These are phyloP conservation scores for Venturiaceae sp. DNA, from an alignment of 2,329 filamentous ascomycete species.

Conservation along the genomic window DNA sequence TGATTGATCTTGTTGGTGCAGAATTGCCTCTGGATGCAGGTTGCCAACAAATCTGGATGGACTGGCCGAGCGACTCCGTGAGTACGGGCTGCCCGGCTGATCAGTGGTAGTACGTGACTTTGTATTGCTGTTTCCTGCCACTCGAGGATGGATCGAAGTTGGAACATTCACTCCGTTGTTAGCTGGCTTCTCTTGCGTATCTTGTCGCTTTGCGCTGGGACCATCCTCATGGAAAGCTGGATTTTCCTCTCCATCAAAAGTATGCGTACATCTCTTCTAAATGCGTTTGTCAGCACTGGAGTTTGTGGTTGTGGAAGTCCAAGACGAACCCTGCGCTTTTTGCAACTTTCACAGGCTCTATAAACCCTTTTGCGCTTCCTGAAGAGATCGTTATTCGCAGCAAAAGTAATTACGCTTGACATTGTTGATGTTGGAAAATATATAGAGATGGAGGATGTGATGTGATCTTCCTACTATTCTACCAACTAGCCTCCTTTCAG, in stretches of 20 bases:
- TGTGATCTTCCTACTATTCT: not conserved
- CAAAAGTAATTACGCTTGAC: constrained; percentile 34
- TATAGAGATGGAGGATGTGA: not conserved
- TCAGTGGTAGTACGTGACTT: constrained; percentile 11
- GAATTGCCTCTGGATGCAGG: constrained; percentile 35
- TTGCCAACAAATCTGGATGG: constrained; percentile 35
- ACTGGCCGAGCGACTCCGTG: constrained; percentile 15
- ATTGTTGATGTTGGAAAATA: constrained; percentile 13
- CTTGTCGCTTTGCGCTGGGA: not conserved
- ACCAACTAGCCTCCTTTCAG: too few relatives aligned
- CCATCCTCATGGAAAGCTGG: not conserved
- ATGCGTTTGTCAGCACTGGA: not conserved
- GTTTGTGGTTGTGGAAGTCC: not conserved
- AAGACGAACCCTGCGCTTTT: constrained; percentile 29
- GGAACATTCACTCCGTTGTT: not conserved
- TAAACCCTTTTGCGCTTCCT: constrained; percentile 33
- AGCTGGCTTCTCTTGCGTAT: not conserved
- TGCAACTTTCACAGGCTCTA: constrained; percentile 33
- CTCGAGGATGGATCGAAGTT: not conserved
- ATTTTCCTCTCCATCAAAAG: constrained; percentile 20
- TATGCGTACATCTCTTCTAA: constrained; percentile 32
- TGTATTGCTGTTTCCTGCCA: not conserved
- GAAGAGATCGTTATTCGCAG: constrained; percentile 34
- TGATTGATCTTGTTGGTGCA: constrained; percentile 28
- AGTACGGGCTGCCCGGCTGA: constrained; percentile 19